Evolutionary conservation across 179 eudicot genomes (phyloP).

Genomic region (Silene coronaria): DNA sequence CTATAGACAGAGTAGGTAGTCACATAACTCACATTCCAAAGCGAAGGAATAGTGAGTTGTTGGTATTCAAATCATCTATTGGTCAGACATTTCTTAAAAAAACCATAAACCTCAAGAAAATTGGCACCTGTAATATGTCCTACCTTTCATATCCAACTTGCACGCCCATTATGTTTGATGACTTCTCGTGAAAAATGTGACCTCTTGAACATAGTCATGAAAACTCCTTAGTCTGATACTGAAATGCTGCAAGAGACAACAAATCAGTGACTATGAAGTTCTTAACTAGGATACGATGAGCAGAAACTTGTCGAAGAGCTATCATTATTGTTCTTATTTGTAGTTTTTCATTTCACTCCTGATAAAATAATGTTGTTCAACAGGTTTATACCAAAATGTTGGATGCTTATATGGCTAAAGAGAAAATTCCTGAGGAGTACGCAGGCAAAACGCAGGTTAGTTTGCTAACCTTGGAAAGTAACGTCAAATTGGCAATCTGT

Average conservation of each 20-base stretch:
- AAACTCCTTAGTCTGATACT: not conserved
- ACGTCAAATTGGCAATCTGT: not conserved
- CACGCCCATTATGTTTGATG: not conserved
- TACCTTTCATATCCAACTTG: constrained; percentile 7
- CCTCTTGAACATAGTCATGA: not conserved
- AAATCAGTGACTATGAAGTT: not conserved
- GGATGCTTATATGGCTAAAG: constrained; percentile 84
- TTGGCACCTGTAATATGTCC: not conserved
- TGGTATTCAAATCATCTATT: not conserved
- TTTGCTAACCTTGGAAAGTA: constrained; percentile 13
- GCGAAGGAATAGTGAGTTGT: not conserved
- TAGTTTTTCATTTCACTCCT: not conserved
- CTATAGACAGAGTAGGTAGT: not conserved
- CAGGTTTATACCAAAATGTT: constrained; percentile 89
- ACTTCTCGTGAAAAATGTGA: not conserved
- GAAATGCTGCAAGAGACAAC: not conserved
- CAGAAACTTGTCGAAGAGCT: not conserved
- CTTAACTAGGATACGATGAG: not conserved
- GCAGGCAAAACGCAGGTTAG: constrained; percentile 72
- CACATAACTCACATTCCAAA: not conserved
- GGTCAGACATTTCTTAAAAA: not conserved
- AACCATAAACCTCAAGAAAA: not conserved
- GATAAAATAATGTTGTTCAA: constrained; percentile 2
- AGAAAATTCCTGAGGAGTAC: constrained; percentile 74
- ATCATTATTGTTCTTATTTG: not conserved